These are phyloP conservation scores for Pseudocercospora cruenta DNA, from an alignment of 2,329 filamentous ascomycete species.

Conservation along the genomic window DNA sequence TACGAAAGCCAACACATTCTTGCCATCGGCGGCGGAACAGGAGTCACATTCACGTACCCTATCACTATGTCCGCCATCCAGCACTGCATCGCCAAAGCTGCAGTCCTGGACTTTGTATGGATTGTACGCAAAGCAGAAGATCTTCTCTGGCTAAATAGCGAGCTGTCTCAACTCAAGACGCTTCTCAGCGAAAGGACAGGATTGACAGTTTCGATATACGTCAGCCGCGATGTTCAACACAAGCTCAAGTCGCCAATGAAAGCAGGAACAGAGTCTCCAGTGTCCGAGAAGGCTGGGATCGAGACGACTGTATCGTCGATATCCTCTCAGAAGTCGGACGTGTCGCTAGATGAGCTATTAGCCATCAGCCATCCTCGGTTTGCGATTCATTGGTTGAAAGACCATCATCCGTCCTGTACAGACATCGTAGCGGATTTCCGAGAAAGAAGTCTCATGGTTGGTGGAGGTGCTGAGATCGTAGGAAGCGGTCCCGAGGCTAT, in stretches of 20 bases:
- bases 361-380: slow-evolving; percentile 24
- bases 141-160: slow-evolving; percentile 61
- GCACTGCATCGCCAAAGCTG: slow-evolving; percentile 11
- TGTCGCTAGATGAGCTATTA: slow-evolving; percentile 24
- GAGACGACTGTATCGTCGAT: background rate
- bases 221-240: slow-evolving; percentile 51
- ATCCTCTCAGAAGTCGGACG: background rate
- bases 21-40: slow-evolving; percentile 58
- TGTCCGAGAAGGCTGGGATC: background rate
- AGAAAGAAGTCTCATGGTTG: slow-evolving; percentile 25
- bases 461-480: slow-evolving; percentile 31
- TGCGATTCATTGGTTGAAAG: slow-evolving; percentile 29
- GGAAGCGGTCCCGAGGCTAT: slow-evolving; percentile 36
- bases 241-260: slow-evolving; percentile 2
- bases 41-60: slow-evolving; percentile 61
- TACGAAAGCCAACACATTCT: slow-evolving; percentile 32
- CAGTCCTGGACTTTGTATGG: slow-evolving; percentile 65
- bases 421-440: slow-evolving; percentile 33
- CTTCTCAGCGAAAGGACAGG: slow-evolving; percentile 42
- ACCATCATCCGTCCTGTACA: slow-evolving; percentile 29
- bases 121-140: slow-evolving; percentile 60
- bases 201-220: slow-evolving; percentile 60
- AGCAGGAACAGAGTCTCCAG: background rate
- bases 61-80: slow-evolving; percentile 43
- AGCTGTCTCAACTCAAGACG: slow-evolving; percentile 56